Evolutionary conservation across 805 yeast genomes (phyloP).

Genomic region (Komagataella mondaviorum): DNA sequence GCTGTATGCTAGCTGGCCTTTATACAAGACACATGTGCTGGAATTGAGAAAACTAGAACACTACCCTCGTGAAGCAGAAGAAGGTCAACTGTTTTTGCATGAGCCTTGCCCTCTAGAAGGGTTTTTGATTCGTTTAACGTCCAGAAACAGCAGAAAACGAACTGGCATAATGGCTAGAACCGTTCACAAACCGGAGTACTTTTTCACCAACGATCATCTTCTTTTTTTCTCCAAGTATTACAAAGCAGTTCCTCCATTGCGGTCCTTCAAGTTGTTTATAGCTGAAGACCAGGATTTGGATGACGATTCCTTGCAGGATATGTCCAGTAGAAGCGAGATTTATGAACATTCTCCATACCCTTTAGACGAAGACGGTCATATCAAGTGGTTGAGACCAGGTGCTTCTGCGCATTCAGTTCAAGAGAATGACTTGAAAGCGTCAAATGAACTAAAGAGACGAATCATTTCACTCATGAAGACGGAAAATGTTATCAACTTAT

Average conservation of each 20-base stretch:
- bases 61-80: slow-evolving; percentile 18
- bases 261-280: slow-evolving; percentile 1
- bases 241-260: slow-evolving; percentile 48
- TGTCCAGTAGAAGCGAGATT: slow-evolving; percentile 18
- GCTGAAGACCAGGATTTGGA: slow-evolving; percentile 7
- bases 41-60: slow-evolving; percentile 42
- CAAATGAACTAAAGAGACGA: slow-evolving; percentile 54
- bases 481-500: slow-evolving; percentile 47
- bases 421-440: slow-evolving; percentile 39
- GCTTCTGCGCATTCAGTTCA: slow-evolving; percentile 25
- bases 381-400: slow-evolving; percentile 45
- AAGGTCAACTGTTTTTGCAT: slow-evolving; percentile 10
- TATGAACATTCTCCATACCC: slow-evolving; percentile 43
- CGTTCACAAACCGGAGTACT: slow-evolving; percentile 44
- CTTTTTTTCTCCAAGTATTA: slow-evolving; percentile 43
- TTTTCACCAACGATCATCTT: slow-evolving; percentile 46
- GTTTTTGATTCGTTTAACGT: slow-evolving; percentile 44
- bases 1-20: slow-evolving; percentile 28
- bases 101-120: slow-evolving; percentile 83
- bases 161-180: slow-evolving; percentile 15
- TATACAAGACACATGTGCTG: slow-evolving; percentile 33
- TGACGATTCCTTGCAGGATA: slow-evolving; percentile 9
- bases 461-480: slow-evolving; percentile 41
- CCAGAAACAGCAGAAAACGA: slow-evolving; percentile 27
- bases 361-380: slow-evolving; percentile 34